Percentiles rank a stretch among this genome's conserved stretches.
These are phyloP conservation scores for Penicillium sp. DNA, from an alignment of 2,329 filamentous ascomycete species.

Conservation along the genomic window DNA sequence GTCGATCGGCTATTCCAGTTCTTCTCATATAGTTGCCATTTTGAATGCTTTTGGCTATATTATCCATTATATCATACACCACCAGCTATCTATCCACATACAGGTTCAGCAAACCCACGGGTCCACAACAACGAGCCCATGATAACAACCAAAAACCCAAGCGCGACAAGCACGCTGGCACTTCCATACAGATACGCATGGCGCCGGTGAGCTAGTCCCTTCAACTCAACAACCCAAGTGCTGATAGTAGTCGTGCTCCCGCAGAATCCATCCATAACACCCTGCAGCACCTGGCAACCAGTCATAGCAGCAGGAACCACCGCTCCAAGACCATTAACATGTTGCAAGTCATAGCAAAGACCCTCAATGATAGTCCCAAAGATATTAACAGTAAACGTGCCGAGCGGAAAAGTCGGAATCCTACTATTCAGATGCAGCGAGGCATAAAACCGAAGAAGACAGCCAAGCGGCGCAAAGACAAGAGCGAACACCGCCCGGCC, in stretches of 20 bases:
- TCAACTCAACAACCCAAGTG: conserved; percentile 65
- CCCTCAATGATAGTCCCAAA: conserved; percentile 72
- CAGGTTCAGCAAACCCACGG: conserved; percentile 36
- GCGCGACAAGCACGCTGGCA: conserved; percentile 48
- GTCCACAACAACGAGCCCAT: conserved; percentile 60
- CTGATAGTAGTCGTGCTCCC: conserved; percentile 66
- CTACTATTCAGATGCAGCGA: conserved; percentile 70
- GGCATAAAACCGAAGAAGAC: conserved; percentile 70
- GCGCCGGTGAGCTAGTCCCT: conserved; percentile 49
- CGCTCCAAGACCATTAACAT: conserved; percentile 53
- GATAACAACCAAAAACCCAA: conserved; percentile 53
- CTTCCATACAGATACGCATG: conserved; percentile 63
- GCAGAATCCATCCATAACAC: conserved; percentile 67
- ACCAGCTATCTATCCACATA: conserved; percentile 29
- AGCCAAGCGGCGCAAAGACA: conserved; percentile 80
- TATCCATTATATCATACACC: neutral
- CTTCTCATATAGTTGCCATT: neutral
- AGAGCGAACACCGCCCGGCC: conserved; percentile 72
- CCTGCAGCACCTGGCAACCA: conserved; percentile 68
- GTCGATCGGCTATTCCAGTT: neutral
- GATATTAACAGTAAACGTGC: conserved; percentile 82
- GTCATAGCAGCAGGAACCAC: conserved; percentile 35
- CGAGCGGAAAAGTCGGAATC: conserved; percentile 70
- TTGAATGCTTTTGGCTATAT: neutral
- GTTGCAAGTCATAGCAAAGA: conserved; percentile 77